phyloP scores from a whole-genome alignment of 163 green algal genomes.

The Smithsoniella earleae region DNA sequence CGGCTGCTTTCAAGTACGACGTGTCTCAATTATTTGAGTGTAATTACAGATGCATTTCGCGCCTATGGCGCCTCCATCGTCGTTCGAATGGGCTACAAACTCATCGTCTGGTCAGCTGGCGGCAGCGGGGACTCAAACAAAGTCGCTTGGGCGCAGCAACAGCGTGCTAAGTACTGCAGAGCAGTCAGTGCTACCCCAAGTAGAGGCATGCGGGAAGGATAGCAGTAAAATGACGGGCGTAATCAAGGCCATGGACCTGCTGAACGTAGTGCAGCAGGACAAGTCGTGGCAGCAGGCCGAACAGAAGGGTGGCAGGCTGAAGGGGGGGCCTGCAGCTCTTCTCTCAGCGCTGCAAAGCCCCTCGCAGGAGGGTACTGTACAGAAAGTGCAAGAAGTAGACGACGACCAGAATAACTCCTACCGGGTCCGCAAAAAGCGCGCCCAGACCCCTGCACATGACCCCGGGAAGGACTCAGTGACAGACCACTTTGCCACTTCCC shows the following conservation, averaged over 20 bases:
- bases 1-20: no score
- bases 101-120: no score
- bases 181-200: constrained; percentile 13
- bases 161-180: neutral
- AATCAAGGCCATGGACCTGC: constrained; percentile 24
- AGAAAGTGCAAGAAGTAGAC: constrained; percentile 5
- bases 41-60: no score
- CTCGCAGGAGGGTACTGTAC: neutral
- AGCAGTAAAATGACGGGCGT: constrained; percentile 26
- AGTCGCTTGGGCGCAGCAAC: no score
- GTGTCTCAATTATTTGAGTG: no score
- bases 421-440: neutral
- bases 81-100: no score
- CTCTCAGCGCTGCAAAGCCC: constrained; percentile 6
- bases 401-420: neutral
- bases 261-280: constrained; percentile 31
- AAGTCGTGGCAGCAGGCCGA: neutral
- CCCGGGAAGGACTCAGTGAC: no score
- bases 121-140: no score
- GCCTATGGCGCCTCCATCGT: no score
- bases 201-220: no score
- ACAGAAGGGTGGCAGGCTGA: neutral
- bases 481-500: no score
- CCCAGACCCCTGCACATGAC: neutral
- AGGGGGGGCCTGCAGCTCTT: constrained; percentile 1